Evolutionary conservation across 1,139 yeast genomes (phyloP).

Genomic region (Tardiomyces digboiensis): DNA sequence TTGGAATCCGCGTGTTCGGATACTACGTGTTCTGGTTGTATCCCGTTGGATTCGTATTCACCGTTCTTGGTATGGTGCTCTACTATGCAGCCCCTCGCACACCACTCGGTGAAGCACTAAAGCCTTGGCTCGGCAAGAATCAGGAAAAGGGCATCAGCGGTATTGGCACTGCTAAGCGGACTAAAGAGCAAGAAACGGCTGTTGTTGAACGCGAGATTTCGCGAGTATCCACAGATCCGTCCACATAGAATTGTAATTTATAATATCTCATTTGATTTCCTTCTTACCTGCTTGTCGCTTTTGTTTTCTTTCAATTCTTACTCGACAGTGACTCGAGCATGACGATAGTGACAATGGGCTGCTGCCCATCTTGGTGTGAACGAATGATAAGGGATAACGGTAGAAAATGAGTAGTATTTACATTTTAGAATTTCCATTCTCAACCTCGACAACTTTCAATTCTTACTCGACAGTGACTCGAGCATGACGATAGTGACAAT

Average conservation of each 20-base stretch:
- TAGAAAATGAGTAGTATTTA: too few species aligned
- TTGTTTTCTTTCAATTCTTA: too few species aligned
- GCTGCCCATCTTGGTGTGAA: not conserved
- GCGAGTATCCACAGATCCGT: too few species aligned
- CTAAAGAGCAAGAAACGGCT: not conserved
- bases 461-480: not conserved
- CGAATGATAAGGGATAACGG: not conserved
- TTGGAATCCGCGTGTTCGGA: conserved; percentile 34
- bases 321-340: not conserved
- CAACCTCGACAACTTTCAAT: too few species aligned
- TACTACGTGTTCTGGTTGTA: conserved; percentile 36
- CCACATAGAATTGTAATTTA: too few species aligned
- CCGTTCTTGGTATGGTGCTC: conserved; percentile 31
- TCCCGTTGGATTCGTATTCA: conserved; percentile 35
- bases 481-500: not conserved
- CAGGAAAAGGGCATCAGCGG: conserved; percentile 32
- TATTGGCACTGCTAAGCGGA: conserved; percentile 29
- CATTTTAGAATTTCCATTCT: too few species aligned
- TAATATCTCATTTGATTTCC: too few species aligned
- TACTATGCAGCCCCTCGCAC: conserved; percentile 30
- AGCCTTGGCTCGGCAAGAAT: conserved; percentile 37
- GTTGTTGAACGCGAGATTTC: not conserved
- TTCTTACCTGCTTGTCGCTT: too few species aligned
- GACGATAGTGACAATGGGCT: not conserved
- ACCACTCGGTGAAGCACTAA: conserved; percentile 29